phyloP scores from a whole-genome alignment of 2,329 filamentous ascomycete species.

The Mollisiaceae sp. region DNA sequence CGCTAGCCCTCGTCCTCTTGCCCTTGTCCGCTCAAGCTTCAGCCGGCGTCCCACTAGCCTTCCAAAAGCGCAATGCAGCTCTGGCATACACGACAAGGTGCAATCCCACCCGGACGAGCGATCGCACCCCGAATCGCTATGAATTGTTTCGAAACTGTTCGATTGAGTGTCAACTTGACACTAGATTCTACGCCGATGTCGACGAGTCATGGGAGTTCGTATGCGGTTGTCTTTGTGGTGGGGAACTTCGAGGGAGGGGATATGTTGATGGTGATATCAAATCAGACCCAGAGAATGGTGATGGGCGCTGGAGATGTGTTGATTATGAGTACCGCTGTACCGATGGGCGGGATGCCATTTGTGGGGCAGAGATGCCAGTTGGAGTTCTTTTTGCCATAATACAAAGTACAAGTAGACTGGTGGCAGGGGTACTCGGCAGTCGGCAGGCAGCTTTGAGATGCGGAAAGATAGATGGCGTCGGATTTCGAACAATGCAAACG shows the following conservation, averaged over 20 bases:
- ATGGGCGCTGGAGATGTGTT: neutral
- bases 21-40: neutral
- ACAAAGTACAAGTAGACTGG: neutral
- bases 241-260: neutral
- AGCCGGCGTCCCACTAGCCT: neutral
- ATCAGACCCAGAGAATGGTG: neutral
- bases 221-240: neutral
- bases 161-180: neutral
- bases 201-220: neutral
- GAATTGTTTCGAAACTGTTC: neutral
- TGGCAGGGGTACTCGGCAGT: too few relatives aligned
- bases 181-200: neutral
- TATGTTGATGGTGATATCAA: neutral
- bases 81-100: neutral
- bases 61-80: neutral
- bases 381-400: conserved; percentile 4
- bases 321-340: neutral
- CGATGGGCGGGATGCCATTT: neutral
- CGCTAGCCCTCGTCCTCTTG: neutral
- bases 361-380: conserved; percentile 1
- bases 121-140: neutral
- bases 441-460: too few relatives aligned
- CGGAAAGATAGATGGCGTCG: too few relatives aligned
- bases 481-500: too few relatives aligned
- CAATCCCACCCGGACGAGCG: neutral